Percentiles rank a stretch among this genome's conserved stretches.
Evolutionary conservation across 352 stramenopile species (phyloP).

Genomic region (Phytophthora nicotianae): DNA sequence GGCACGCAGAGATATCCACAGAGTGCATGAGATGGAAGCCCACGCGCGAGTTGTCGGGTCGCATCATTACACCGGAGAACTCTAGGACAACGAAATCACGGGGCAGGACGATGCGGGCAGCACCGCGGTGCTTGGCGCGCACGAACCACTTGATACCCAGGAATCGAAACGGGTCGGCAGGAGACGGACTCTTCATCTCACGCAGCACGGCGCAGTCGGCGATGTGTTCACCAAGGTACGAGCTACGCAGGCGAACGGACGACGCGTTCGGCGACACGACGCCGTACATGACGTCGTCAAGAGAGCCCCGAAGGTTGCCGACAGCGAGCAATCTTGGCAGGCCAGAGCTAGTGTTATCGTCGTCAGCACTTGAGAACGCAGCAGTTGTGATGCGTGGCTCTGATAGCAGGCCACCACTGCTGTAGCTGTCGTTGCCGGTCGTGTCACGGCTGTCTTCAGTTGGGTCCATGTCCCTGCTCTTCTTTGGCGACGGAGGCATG

Average conservation of each 20-base stretch:
- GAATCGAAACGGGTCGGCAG: slow-evolving; percentile 54
- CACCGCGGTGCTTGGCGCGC: slow-evolving; percentile 40
- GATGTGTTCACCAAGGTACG: slow-evolving; percentile 58
- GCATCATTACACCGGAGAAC: slow-evolving; percentile 55
- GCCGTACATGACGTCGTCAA: slow-evolving; percentile 71
- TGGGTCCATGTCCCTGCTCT: slow-evolving; percentile 21
- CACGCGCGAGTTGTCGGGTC: slow-evolving; percentile 49
- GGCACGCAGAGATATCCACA: slow-evolving; percentile 42
- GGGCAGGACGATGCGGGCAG: slow-evolving; percentile 42
- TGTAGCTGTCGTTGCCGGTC: slow-evolving; percentile 31
- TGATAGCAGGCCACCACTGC: slow-evolving; percentile 17
- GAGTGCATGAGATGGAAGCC: slow-evolving; percentile 67
- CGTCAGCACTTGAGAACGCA: slow-evolving; percentile 17
- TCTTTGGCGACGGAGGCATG: slow-evolving; percentile 20
- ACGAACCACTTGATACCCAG: slow-evolving; percentile 68
- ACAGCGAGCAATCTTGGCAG: slow-evolving; percentile 49
- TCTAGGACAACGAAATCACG: slow-evolving; percentile 65
- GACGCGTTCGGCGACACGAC: slow-evolving; percentile 46
- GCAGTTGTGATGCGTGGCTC: slow-evolving; percentile 34
- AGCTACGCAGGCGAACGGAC: slow-evolving; percentile 43
- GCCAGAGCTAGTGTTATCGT: slow-evolving; percentile 29
- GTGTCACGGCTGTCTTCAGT: slow-evolving; percentile 31
- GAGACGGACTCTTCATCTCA: slow-evolving; percentile 47
- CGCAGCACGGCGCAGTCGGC: slow-evolving; percentile 51
- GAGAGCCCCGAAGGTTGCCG: slow-evolving; percentile 41